A percentile compares a stretch with the other conserved stretches of the same genome.
phyloP scores from a whole-genome alignment of 805 yeast genomes.

The Metschnikowia dekortorum region DNA sequence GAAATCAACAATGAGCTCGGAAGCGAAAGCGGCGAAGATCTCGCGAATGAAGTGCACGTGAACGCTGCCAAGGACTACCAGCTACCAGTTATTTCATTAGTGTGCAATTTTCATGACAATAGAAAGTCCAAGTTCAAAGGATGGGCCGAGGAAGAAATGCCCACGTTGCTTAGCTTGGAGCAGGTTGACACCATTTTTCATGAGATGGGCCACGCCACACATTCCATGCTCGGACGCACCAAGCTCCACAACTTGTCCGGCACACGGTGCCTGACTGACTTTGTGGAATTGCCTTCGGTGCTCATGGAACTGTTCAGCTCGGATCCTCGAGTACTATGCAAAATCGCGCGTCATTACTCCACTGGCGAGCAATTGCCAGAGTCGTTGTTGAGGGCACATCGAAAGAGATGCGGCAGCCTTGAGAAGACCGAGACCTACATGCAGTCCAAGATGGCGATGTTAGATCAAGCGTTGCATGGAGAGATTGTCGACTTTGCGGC shows the following conservation, averaged over 20 bases:
- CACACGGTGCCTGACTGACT: slow-evolving; percentile 92
- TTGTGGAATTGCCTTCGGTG: slow-evolving; percentile 95
- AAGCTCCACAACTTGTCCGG: slow-evolving; percentile 88
- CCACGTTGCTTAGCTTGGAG: slow-evolving; percentile 59
- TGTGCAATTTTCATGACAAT: slow-evolving; percentile 64
- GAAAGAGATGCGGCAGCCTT: slow-evolving; percentile 48
- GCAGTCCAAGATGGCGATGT: slow-evolving; percentile 83
- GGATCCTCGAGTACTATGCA: slow-evolving; percentile 67
- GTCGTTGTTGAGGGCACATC: slow-evolving; percentile 46
- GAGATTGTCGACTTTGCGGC: slow-evolving; percentile 32
- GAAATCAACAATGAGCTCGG: slow-evolving; percentile 47
- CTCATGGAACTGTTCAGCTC: slow-evolving; percentile 90
- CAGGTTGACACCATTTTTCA: slow-evolving; percentile 95
- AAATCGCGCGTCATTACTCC: slow-evolving; percentile 67
- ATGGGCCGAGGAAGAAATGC: slow-evolving; percentile 23
- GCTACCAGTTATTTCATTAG: slow-evolving; percentile 83
- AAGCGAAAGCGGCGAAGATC: slow-evolving; percentile 23
- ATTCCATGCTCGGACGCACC: slow-evolving; percentile 93
- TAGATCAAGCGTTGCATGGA: slow-evolving; percentile 77
- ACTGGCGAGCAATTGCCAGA: slow-evolving; percentile 61
- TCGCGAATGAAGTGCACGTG: slow-evolving; percentile 28
- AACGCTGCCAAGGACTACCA: slow-evolving; percentile 56
- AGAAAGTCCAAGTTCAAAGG: slow-evolving; percentile 19
- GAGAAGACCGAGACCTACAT: slow-evolving; percentile 73
- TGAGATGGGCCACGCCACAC: slow-evolving; percentile 99